Base-by-base conservation (phyloP, 2,329 filamentous ascomycete genomes). In the Cladosporium sphaerospermum region DNA sequence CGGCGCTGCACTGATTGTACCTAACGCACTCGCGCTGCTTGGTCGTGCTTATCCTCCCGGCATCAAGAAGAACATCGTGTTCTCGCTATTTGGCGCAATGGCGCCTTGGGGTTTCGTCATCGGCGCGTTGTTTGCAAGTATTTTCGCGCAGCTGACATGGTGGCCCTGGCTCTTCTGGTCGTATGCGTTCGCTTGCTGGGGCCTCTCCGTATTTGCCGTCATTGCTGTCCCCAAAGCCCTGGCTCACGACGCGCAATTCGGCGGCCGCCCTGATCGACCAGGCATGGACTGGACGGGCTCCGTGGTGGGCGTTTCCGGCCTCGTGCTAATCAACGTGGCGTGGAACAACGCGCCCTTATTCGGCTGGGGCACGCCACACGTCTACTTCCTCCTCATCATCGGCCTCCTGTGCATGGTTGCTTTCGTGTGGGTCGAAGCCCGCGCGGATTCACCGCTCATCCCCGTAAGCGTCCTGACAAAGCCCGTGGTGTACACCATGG, bases 31-130 rank as follows among this genome's bases (percentile, higher is more conserved):
- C 3, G 69, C 69, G 9, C 53, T 72, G 11, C 61, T 71, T 10
- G 68, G 68, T 10, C 57, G 62, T 11, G 60, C 65, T 1, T 71
- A 71, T 52, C 52, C 60, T 3, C 62, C 65, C 1, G 66, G 69
- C 1, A 61, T 65, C 43, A 67, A 66, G 54, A 72, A 71, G 59
- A 69, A 71, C 57, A 65, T 71, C 19, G 62, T 69, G 7, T 70
- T 71, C 54, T 65, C 64, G 33, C 56, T 70, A 6, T 72, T 71
- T 42, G 69, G 68, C 16, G 66, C 67, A 4, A 62, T 62, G 53
- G 69, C 68, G 7, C 69, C 69, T 2, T 60, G 61, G 52, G 69
- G 69, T 1, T 68, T 66, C 36, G 63, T 70, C 28, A 56, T 67
- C 41, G 69, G 69, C 34, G 65, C 64, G 1, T 48, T 64, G 2